phyloP scores from a whole-genome alignment of 2,329 filamentous ascomycete species.

The Ophiocordyceps unilateralis region DNA sequence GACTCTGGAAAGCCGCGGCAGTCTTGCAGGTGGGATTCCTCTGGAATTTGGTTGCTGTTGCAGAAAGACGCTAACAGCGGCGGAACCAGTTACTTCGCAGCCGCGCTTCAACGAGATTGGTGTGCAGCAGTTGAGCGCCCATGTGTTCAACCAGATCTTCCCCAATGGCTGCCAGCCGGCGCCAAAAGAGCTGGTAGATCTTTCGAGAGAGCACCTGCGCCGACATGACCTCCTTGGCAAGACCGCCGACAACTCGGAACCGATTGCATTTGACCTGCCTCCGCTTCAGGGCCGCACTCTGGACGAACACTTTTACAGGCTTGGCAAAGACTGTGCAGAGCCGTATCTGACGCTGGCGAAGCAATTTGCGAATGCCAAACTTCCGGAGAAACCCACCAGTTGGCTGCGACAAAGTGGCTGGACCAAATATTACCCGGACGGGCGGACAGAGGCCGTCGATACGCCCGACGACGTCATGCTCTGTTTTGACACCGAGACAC shows the following conservation, averaged over 20 bases:
- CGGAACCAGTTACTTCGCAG: conserved; percentile 25
- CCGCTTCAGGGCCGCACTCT: conserved; percentile 60
- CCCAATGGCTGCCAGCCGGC: conserved; percentile 35
- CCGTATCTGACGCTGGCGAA: conserved; percentile 66
- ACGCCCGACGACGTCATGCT: conserved; percentile 67
- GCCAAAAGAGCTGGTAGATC: conserved; percentile 54
- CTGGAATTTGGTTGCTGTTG: neutral
- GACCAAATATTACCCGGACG: conserved; percentile 79
- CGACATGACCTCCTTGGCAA: conserved; percentile 83
- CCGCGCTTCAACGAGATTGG: conserved; percentile 82
- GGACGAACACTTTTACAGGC: conserved; percentile 84
- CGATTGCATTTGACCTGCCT: conserved; percentile 78
- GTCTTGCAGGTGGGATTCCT: conserved; percentile 23
- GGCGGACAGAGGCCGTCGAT: conserved; percentile 50
- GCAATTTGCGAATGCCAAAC: conserved; percentile 46
- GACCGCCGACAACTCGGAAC: conserved; percentile 58
- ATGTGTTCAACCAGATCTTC: conserved; percentile 76
- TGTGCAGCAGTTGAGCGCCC: conserved; percentile 77
- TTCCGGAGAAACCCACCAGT: conserved; percentile 43
- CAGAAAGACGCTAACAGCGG: neutral
- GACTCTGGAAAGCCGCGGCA: conserved; percentile 8
- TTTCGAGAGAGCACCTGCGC: conserved; percentile 66
- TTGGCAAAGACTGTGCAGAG: conserved; percentile 74
- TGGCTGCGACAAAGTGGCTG: conserved; percentile 75
- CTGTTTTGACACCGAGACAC: conserved; percentile 89